phyloP scores from a whole-genome alignment of 2,329 filamentous ascomycete species.

The Aspergillus spinulosporus region DNA sequence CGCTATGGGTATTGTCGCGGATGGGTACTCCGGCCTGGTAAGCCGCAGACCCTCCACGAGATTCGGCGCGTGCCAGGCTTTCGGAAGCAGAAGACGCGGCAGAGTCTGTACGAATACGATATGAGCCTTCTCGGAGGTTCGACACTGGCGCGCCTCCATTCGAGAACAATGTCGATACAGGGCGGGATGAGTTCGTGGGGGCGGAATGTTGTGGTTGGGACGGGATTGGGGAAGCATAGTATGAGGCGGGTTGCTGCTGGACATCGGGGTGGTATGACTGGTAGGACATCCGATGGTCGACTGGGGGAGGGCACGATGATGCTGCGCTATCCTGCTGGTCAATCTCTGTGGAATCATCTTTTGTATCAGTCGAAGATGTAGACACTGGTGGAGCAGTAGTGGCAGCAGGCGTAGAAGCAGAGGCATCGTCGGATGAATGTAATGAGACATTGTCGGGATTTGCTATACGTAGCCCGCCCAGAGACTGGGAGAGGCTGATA shows the following conservation, averaged over 20 bases:
- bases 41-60: slow-evolving; percentile 59
- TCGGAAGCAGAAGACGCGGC: slow-evolving; percentile 59
- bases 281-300: slow-evolving; percentile 46
- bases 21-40: slow-evolving; percentile 63
- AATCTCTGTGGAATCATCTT: slow-evolving; percentile 22
- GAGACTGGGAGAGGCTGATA: slow-evolving; percentile 84
- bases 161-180: slow-evolving; percentile 51
- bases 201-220: slow-evolving; percentile 39
- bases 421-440: slow-evolving; percentile 38
- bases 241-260: slow-evolving; percentile 44
- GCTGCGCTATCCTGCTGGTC: slow-evolving; percentile 25
- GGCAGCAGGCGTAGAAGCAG: slow-evolving; percentile 27
- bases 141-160: slow-evolving; percentile 44
- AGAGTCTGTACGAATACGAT: slow-evolving; percentile 60
- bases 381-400: slow-evolving; percentile 26
- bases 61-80: slow-evolving; percentile 60
- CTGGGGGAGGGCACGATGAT: slow-evolving; percentile 23
- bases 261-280: slow-evolving; percentile 47
- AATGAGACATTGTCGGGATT: slow-evolving; percentile 78
- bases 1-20: slow-evolving; percentile 68
- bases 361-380: slow-evolving; percentile 25
- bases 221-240: slow-evolving; percentile 44
- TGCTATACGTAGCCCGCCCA: slow-evolving; percentile 93
- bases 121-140: slow-evolving; percentile 47
- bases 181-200: slow-evolving; percentile 42